Conservation (phyloP, 257 asterid genomes). For the Scutellaria minor region DNA sequence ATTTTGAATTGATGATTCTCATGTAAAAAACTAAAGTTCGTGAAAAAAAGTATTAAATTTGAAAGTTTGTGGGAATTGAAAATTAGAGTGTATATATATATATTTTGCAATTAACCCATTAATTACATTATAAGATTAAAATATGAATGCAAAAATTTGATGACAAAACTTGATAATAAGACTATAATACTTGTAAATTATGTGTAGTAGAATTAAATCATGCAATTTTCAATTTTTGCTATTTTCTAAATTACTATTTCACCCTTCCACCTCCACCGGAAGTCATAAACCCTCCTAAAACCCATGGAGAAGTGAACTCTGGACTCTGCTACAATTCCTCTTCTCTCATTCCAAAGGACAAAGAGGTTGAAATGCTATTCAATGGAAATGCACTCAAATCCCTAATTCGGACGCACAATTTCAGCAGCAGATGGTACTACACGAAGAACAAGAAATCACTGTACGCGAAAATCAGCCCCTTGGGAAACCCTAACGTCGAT, state of each 20-base stretch:
- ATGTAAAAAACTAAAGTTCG: too few relatives aligned
- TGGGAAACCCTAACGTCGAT: constrained; percentile 66
- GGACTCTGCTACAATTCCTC: neutral
- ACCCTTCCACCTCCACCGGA: constrained; percentile 16
- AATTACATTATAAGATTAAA: too few relatives aligned
- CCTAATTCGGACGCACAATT: constrained; percentile 37
- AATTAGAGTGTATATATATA: too few relatives aligned
- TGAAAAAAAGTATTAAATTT: too few relatives aligned
- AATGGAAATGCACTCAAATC: constrained; percentile 31
- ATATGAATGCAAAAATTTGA: too few relatives aligned
- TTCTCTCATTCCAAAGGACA: neutral
- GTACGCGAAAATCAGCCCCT: constrained; percentile 75
- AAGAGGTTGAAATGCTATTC: constrained; percentile 39
- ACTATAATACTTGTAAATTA: too few relatives aligned
- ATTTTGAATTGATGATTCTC: too few relatives aligned
- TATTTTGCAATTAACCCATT: too few relatives aligned
- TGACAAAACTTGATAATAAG: too few relatives aligned
- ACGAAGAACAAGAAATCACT: constrained; percentile 51
- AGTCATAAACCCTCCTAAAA: constrained; percentile 37
- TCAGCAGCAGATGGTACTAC: constrained; percentile 47
- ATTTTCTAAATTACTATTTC: constrained; percentile 2
- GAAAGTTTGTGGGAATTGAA: too few relatives aligned
- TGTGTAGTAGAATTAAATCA: neutral
- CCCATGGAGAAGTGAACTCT: constrained; percentile 17
- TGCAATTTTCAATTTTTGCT: neutral